Percentiles rank a stretch among this genome's conserved stretches.
Evolutionary conservation across 805 yeast genomes (phyloP).

Genomic region (Spathaspora passalidarum): DNA sequence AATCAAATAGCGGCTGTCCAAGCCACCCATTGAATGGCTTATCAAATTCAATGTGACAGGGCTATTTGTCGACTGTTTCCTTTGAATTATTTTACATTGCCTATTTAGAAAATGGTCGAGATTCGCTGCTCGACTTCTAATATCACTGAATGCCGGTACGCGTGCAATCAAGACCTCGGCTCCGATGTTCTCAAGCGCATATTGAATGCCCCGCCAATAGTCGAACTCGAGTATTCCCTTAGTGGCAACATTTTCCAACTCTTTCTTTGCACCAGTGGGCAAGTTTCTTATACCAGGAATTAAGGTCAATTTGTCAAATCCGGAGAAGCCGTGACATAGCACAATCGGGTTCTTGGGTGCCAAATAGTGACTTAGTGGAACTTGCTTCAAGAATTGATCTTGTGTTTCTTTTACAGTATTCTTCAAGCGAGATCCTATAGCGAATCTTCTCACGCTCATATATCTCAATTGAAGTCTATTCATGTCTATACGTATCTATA

Average conservation of each 20-base stretch:
- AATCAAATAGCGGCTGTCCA: conserved; percentile 77
- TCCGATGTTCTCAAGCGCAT: conserved; percentile 58
- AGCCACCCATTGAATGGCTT: conserved; percentile 94
- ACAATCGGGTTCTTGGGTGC: conserved; percentile 74
- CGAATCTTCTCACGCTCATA: not conserved
- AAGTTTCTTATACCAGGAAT: conserved; percentile 14
- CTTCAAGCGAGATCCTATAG: not conserved
- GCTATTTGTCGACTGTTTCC: conserved; percentile 12
- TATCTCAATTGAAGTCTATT: not conserved
- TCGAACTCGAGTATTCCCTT: conserved; percentile 46
- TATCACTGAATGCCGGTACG: conserved; percentile 81
- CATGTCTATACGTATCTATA: not conserved
- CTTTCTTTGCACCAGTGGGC: not conserved
- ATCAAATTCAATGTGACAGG: conserved; percentile 63
- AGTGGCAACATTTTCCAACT: not conserved
- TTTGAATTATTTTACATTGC: conserved; percentile 20
- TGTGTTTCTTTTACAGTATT: not conserved
- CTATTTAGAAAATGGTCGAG: conserved; percentile 50
- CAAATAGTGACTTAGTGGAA: conserved; percentile 27
- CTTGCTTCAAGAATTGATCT: not conserved
- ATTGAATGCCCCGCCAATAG: conserved; percentile 81
- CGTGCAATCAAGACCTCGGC: conserved; percentile 66
- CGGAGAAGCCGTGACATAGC: conserved; percentile 83
- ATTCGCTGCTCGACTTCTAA: conserved; percentile 61
- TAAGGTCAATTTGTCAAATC: conserved; percentile 55